These are phyloP conservation scores for Apophysomyces ossiformis DNA, from an alignment of 371 early-diverging fungal genomes.

Conservation along the genomic window DNA sequence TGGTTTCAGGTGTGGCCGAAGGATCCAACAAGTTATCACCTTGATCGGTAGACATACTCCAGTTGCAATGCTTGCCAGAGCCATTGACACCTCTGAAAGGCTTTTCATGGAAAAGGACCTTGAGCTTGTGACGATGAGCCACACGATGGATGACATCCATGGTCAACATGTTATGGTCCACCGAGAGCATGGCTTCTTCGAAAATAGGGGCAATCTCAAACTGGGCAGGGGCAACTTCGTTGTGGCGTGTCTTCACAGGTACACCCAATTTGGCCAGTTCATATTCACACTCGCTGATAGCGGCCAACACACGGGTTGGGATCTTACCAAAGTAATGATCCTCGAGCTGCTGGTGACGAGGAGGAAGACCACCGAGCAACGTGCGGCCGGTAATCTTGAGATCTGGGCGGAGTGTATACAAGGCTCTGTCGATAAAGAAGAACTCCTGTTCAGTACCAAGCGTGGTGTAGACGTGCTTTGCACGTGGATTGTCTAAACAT, in stretches of 20 bases:
- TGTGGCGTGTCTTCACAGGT: constrained; percentile 98
- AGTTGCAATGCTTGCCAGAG: constrained; percentile 99
- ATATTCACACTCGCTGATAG: constrained; percentile 91
- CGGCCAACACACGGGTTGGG: constrained; percentile 90
- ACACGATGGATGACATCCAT: constrained; percentile 97
- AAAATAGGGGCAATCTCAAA: constrained; percentile 98
- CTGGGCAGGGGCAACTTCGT: constrained; percentile 99
- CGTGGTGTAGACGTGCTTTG: constrained; percentile 85
- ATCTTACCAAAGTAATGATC: constrained; percentile 99
- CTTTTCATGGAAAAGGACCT: constrained; percentile 98
- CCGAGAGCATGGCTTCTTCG: constrained; percentile 93
- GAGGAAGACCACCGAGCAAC: constrained; percentile 90
- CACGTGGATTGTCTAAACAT: constrained; percentile 42
- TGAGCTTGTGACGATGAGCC: constrained; percentile 95
- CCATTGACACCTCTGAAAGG: constrained; percentile 99
- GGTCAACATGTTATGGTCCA: constrained; percentile 98
- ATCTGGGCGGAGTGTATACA: constrained; percentile 94
- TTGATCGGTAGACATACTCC: constrained; percentile 93
- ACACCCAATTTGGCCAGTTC: constrained; percentile 95
- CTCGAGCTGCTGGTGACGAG: constrained; percentile 98
- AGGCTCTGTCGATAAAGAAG: constrained; percentile 93
- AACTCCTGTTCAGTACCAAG: constrained; percentile 98
- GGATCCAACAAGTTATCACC: constrained; percentile 98
- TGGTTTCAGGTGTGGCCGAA: constrained; percentile 90
- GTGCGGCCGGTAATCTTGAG: constrained; percentile 96